Base-by-base conservation (phyloP, 164 flowering plant species). In the Malania oleifera region DNA sequence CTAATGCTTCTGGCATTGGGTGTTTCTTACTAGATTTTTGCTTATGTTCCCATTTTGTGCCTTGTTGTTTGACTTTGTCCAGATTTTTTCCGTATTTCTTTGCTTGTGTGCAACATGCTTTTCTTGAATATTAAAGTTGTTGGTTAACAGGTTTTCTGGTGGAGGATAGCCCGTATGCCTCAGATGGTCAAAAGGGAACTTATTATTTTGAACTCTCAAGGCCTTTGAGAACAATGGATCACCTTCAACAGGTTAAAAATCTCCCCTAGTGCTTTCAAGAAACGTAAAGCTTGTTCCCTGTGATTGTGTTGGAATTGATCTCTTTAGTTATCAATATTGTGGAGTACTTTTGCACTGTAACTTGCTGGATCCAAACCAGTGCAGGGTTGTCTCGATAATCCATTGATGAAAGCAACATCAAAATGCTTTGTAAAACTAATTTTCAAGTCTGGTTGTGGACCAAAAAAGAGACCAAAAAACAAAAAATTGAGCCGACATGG, bases 201-300 rank as follows among this genome's bases (percentile, higher is more conserved):
- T 93, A 78, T 66, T 86, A 69, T 64, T 93, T 90, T 70, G 99
- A 93, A 67, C 86, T 93, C 66, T 93, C 99, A 45, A 79, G 99
- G 73, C 96, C 99, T 55, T 69, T 93, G 70, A 82, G 97, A 73
- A 90, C 99, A 49, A 84, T 75, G 92, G 99, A 93, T 76, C 92
- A 72, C 34, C 83, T 90, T 68, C 99, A 85, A 64, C 99, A 93
- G 97, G 98, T 89, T n/a, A 29, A 20, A 52, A 1, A 22, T 18
- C 53, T 25, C 13, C 8, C 4, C 22, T 25, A 37, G 19, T 10
- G 7, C 9, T 37, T 52, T 17, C 20, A 43, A 43, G 12, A n/a
- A n/a, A n/a, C n/a, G n/a, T n/a, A n/a, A n/a, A n/a, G n/a, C n/a
- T n/a, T n/a, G n/a, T n/a, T n/a, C n/a, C n/a, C n/a, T n/a, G n/a